A percentile compares a stretch with the other conserved stretches of the same genome.
Evolutionary conservation across 306 rosid species (phyloP).

Genomic region (Mimosa pudica): DNA sequence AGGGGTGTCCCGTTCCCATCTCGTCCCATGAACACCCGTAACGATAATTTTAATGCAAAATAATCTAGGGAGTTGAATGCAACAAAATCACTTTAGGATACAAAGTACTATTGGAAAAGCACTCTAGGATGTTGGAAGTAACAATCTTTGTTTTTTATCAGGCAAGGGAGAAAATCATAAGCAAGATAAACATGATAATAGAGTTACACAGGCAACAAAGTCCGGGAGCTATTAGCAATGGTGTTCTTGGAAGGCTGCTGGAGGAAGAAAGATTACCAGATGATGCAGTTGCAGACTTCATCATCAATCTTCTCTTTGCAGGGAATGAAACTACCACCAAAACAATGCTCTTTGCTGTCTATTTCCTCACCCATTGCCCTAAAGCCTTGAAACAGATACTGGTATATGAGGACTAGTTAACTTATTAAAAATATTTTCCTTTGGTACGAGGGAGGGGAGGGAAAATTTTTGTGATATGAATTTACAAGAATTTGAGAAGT

Average conservation of each 20-base stretch:
- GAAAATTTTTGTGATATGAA: no score
- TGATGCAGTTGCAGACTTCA: constrained; percentile 79
- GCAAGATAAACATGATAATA: constrained; percentile 67
- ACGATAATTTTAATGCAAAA: no score
- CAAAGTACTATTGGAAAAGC: no score
- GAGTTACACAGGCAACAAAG: constrained; percentile 54
- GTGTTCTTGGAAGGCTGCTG: constrained; percentile 72
- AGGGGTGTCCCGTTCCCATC: no score
- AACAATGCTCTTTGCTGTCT: constrained; percentile 92
- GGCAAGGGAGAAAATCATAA: constrained; percentile 85
- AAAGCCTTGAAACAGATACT: constrained; percentile 64
- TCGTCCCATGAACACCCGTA: no score
- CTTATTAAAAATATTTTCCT: neutral
- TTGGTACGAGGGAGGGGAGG: no score
- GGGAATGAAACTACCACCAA: constrained; percentile 95
- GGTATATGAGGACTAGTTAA: constrained; percentile 44
- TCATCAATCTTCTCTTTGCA: constrained; percentile 92
- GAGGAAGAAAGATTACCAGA: constrained; percentile 81
- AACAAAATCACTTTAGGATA: no score
- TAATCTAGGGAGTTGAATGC: no score
- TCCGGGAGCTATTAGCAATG: constrained; percentile 41
- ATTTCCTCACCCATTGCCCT: constrained; percentile 85
- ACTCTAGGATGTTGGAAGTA: no score
- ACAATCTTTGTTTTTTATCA: constrained; percentile 33
- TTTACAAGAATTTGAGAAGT: no score